phyloP scores from a whole-genome alignment of 2,329 filamentous ascomycete genomes.

The Colletotrichum truncatum region DNA sequence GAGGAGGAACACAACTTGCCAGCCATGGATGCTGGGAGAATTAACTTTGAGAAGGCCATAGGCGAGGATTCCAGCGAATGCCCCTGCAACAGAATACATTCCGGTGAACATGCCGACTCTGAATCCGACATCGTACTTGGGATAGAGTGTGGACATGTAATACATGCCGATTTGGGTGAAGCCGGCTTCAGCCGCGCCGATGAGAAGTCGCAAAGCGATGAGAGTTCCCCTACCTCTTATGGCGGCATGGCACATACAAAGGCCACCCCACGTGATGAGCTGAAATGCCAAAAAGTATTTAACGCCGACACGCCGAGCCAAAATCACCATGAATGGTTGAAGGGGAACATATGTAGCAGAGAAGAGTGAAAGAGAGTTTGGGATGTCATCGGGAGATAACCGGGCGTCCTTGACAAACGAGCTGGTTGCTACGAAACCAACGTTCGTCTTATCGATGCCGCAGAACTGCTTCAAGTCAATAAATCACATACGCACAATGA shows the following conservation, averaged over 20 bases:
- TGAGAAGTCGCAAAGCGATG: slow-evolving; percentile 32
- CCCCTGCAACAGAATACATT: slow-evolving; percentile 34
- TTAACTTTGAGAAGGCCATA: slow-evolving; percentile 26
- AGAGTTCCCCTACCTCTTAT: slow-evolving; percentile 22
- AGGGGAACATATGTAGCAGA: slow-evolving; percentile 35
- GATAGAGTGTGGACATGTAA: slow-evolving; percentile 33
- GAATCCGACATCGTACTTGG: slow-evolving; percentile 31
- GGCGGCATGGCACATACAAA: slow-evolving; percentile 35
- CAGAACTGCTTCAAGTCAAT: slow-evolving; percentile 25
- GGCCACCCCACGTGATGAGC: slow-evolving; percentile 31
- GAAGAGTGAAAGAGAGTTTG: slow-evolving; percentile 35
- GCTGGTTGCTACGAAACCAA: slow-evolving; percentile 35
- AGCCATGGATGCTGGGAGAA: slow-evolving; percentile 11
- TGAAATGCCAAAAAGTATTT: slow-evolving; percentile 29
- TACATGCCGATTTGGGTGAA: slow-evolving; percentile 35
- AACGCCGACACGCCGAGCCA: slow-evolving; percentile 33
- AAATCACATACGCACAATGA: background rate
- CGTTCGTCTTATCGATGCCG: slow-evolving; percentile 35
- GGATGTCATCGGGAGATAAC: slow-evolving; percentile 32
- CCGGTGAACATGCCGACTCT: slow-evolving; percentile 31
- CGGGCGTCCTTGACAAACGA: slow-evolving; percentile 34
- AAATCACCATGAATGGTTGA: slow-evolving; percentile 34
- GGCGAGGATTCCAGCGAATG: slow-evolving; percentile 35
- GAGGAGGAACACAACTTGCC: slow-evolving; percentile 32
- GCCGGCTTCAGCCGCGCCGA: slow-evolving; percentile 33